phyloP scores from a whole-genome alignment of 805 yeast species.

The Suhomyces xylopsoci region DNA sequence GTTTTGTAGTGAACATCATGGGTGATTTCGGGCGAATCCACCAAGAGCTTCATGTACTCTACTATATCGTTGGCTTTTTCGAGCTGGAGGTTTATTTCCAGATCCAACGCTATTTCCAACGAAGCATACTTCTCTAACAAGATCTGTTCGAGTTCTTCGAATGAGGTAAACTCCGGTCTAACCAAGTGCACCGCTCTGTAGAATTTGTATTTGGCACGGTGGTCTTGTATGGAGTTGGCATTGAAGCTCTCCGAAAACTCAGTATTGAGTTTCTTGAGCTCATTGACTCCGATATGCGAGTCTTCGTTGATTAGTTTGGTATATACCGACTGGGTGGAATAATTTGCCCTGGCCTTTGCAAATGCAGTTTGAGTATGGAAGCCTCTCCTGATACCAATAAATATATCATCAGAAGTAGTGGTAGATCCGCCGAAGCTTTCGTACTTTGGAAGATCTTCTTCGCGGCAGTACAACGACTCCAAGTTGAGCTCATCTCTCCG shows the following conservation, averaged over 20 bases:
- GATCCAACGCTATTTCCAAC: constrained; percentile 9
- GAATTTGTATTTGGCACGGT: constrained; percentile 19
- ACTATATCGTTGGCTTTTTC: constrained; percentile 28
- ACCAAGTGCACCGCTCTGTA: constrained; percentile 26
- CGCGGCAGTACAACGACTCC: constrained; percentile 62
- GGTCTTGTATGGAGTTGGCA: constrained; percentile 12
- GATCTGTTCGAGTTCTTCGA: constrained; percentile 21
- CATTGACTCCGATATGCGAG: not conserved
- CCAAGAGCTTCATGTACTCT: constrained; percentile 27
- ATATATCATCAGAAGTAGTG: constrained; percentile 20
- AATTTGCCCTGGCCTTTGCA: not conserved
- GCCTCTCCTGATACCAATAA: constrained; percentile 18
- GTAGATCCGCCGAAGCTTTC: constrained; percentile 13
- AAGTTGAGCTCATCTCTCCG: constrained; percentile 67
- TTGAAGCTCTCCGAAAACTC: not conserved
- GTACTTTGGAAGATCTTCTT: constrained; percentile 33
- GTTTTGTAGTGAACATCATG: constrained; percentile 3
- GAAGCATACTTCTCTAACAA: constrained; percentile 29
- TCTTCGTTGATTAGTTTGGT: not conserved
- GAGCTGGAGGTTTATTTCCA: constrained; percentile 8
- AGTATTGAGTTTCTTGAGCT: not conserved
- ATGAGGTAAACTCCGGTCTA: constrained; percentile 21
- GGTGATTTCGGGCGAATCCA: constrained; percentile 30
- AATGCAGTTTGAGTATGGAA: constrained; percentile 36
- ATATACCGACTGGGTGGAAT: constrained; percentile 1